phyloP scores from a whole-genome alignment of 2,329 filamentous ascomycete genomes.

The Alternaria sp. region DNA sequence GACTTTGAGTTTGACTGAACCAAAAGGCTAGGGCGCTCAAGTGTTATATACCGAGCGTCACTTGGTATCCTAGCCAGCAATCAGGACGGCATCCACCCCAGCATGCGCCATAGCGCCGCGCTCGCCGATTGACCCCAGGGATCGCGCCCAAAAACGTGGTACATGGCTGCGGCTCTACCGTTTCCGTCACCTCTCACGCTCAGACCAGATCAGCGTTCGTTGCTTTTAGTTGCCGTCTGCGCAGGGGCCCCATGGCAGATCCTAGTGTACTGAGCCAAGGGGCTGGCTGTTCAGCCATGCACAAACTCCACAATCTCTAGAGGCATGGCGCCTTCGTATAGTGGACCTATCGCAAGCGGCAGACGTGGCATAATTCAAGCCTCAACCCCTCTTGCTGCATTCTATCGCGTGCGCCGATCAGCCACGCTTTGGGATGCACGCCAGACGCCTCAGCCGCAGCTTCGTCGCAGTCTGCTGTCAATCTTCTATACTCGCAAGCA shows the following conservation, averaged over 20 bases:
- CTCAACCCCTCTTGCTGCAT: slow-evolving; percentile 10
- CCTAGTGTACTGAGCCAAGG: slow-evolving; percentile 19
- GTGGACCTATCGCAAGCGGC: slow-evolving; percentile 11
- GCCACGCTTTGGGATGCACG: slow-evolving; percentile 4
- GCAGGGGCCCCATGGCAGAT: slow-evolving; percentile 28
- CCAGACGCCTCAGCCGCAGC: slow-evolving; percentile 14
- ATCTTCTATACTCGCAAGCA: neutral
- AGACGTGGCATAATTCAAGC: slow-evolving; percentile 2
- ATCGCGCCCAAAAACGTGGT: slow-evolving; percentile 29
- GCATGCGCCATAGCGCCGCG: slow-evolving; percentile 26
- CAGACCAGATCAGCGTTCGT: slow-evolving; percentile 24
- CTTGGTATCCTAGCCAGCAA: slow-evolving; percentile 12
- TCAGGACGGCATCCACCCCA: slow-evolving; percentile 19
- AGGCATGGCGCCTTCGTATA: slow-evolving; percentile 7
- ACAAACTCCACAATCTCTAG: slow-evolving; percentile 13
- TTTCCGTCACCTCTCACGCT: slow-evolving; percentile 18
- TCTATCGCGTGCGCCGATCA: slow-evolving; percentile 18
- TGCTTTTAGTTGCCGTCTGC: slow-evolving; percentile 23
- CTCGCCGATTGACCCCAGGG: slow-evolving; percentile 22
- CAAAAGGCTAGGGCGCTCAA: slow-evolving; percentile 12
- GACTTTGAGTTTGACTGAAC: slow-evolving; percentile 1
- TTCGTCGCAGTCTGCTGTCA: neutral
- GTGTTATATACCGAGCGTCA: slow-evolving; percentile 12
- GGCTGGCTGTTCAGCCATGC: slow-evolving; percentile 18
- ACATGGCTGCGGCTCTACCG: slow-evolving; percentile 26